Percentiles rank a stretch among this genome's conserved stretches.
Evolutionary conservation across 495 filamentous ascomycete species (phyloP).

Genomic region (Baudoinia panamericana): DNA sequence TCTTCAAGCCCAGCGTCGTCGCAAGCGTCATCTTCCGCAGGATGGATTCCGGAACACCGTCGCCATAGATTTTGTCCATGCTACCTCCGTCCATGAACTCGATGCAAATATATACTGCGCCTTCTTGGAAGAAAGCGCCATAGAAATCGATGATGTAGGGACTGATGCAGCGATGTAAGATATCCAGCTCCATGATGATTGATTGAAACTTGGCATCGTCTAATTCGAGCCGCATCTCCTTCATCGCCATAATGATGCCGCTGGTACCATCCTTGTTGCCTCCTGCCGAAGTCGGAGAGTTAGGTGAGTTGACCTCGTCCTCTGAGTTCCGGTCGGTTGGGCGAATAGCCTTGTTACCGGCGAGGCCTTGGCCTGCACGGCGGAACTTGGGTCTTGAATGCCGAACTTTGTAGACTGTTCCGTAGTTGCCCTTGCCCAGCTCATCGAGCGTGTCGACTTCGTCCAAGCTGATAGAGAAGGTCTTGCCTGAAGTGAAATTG

Average conservation of each 20-base stretch:
- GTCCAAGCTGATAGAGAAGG: slow-evolving; percentile 88
- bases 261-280: slow-evolving; percentile 21
- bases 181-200: slow-evolving; percentile 96
- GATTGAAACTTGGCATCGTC: slow-evolving; percentile 93
- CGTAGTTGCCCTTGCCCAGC: slow-evolving; percentile 95
- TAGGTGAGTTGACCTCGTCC: slow-evolving; percentile 14
- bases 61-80: slow-evolving; percentile 91
- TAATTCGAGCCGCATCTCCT: slow-evolving; percentile 92
- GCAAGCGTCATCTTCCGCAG: slow-evolving; percentile 85
- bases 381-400: slow-evolving; percentile 70
- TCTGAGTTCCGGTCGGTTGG: slow-evolving; percentile 1
- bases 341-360: slow-evolving; percentile 38
- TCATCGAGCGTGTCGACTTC: slow-evolving; percentile 93
- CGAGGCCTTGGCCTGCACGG: slow-evolving; percentile 63
- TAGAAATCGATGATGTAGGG: slow-evolving; percentile 98
- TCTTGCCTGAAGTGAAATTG: slow-evolving; percentile 77
- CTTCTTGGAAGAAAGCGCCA: slow-evolving; percentile 97
- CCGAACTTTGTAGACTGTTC: slow-evolving; percentile 90
- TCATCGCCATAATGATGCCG: slow-evolving; percentile 94
- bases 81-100: slow-evolving; percentile 99
- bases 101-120: slow-evolving; percentile 97
- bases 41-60: slow-evolving; percentile 78
- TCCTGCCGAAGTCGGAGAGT: slow-evolving; percentile 17
- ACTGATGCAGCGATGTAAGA: slow-evolving; percentile 86
- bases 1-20: slow-evolving; percentile 81